Evolutionary conservation across 441 rosid genomes (phyloP), one percentile per base, ranked within the genome.

Genomic region (Corymbia calophylla): DNA sequence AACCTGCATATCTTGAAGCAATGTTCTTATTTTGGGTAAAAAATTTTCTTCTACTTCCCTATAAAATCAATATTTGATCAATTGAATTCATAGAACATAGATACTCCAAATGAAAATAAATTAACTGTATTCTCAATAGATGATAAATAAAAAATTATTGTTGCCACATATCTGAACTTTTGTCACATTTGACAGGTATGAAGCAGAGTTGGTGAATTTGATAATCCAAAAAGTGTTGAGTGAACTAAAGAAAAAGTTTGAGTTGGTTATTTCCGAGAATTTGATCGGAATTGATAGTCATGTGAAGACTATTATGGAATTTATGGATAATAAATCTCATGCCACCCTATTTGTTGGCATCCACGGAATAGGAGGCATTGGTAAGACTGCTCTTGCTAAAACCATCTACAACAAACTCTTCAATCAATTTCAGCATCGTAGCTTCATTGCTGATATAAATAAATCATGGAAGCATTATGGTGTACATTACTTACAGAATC

Each of bases 401-500:
- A 12, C 9, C 0, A 73, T 73, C 82, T 73, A 73, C 82, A 73
- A 73, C 82, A 11, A 39, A 9, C 49, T 73, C 77, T 66, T 16
- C 82, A 39, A 39, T 73, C 82, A 0, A 73, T 77, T 77, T 39
- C n/a, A 77, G n/a, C 0, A 23, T 7, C 0, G 2, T 77, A 23
- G 84, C 51, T 77, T 77, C 0, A 77, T 77, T 77, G n/a, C 10
- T 23, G 0, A 77, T 23, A 6, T 44, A 77, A 77, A 51, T 49
- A 49, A 73, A 73, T 73, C 84, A 39, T 73, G 51, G 84, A 39
- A 73, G 84, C 51, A 0, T 73, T 0, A 73, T 73, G 84, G 0
- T 0, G 0, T 5, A 21, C 17, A 23, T 39, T 39, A 73, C 0
- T 39, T 77, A 21, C 84, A 77, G 0, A 77, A 77, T 12, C 5